A percentile compares a stretch with the other conserved stretches of the same genome.
These are phyloP conservation scores for Clonostachys solani DNA, from an alignment of 2,329 filamentous ascomycete genomes.

Conservation along the genomic window DNA sequence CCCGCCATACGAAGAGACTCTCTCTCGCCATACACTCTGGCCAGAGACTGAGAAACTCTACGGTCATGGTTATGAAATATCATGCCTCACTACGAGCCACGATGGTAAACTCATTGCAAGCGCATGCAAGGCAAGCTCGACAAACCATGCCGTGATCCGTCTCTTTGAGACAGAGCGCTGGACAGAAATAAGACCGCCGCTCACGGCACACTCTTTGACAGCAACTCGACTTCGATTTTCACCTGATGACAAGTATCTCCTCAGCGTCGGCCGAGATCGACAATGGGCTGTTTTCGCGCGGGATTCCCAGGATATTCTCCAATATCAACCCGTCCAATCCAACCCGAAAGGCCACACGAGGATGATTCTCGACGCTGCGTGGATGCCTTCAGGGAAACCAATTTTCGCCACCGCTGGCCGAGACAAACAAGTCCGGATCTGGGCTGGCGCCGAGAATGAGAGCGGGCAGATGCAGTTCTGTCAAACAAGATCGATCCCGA, in stretches of 20 bases:
- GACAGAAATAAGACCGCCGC: constrained; percentile 80
- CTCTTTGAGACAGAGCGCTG: constrained; percentile 83
- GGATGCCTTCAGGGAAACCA: constrained; percentile 58
- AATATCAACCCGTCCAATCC: constrained; percentile 55
- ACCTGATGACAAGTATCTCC: constrained; percentile 63
- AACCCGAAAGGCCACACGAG: constrained; percentile 84
- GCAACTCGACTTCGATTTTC: constrained; percentile 82
- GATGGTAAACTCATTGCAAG: constrained; percentile 78
- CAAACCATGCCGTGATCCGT: constrained; percentile 91
- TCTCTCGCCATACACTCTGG: constrained; percentile 89
- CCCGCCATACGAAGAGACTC: constrained; percentile 84
- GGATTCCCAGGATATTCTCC: constrained; percentile 22
- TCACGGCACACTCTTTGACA: constrained; percentile 83
- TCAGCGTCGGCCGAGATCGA: constrained; percentile 87
- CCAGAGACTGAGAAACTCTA: constrained; percentile 96
- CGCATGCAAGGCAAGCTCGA: constrained; percentile 85
- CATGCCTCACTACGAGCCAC: constrained; percentile 73
- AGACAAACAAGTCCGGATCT: constrained; percentile 80
- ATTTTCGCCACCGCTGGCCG: constrained; percentile 84
- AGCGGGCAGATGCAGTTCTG: constrained; percentile 34
- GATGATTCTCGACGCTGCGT: constrained; percentile 88
- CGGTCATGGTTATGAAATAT: constrained; percentile 96
- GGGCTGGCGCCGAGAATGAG: constrained; percentile 36
- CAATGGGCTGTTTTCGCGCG: constrained; percentile 83
- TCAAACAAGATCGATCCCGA: constrained; percentile 47